Evolutionary conservation across 768 basidiomycete species (phyloP).

Genomic region (Rubroboletus pulcherrimus): DNA sequence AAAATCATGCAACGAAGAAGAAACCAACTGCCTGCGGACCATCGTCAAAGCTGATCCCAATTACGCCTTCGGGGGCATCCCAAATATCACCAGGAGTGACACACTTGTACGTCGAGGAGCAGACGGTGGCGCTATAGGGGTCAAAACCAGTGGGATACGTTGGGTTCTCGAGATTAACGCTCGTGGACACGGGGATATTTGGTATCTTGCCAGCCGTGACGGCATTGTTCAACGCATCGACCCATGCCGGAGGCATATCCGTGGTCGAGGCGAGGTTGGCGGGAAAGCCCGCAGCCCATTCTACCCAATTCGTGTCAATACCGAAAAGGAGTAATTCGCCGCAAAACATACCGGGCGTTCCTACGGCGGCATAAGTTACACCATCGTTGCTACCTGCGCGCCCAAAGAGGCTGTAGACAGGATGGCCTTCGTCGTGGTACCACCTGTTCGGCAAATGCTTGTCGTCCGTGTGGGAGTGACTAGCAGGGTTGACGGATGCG

Average conservation of each 20-base stretch:
- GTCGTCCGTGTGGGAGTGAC: constrained; percentile 17
- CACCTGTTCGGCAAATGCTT: constrained; percentile 39
- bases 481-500: constrained; percentile 18
- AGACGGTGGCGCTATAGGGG: constrained; percentile 51
- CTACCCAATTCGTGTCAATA: constrained; percentile 29
- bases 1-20: not conserved
- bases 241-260: constrained; percentile 64
- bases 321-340: not conserved
- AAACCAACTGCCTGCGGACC: constrained; percentile 56
- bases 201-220: constrained; percentile 71
- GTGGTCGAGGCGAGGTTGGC: constrained; percentile 42
- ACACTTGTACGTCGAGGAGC: constrained; percentile 77
- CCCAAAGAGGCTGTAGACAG: constrained; percentile 58
- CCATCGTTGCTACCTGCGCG: constrained; percentile 47
- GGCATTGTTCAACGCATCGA: constrained; percentile 65
- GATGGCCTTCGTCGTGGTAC: constrained; percentile 62
- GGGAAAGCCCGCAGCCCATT: constrained; percentile 66
- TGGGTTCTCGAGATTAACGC: constrained; percentile 29
- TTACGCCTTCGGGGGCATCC: constrained; percentile 69
- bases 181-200: constrained; percentile 50
- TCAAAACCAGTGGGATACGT: constrained; percentile 38
- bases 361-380: constrained; percentile 48
- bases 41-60: constrained; percentile 76
- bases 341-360: constrained; percentile 49
- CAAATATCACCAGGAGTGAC: constrained; percentile 57